These are phyloP conservation scores for Aspergillus leporis DNA, from an alignment of 495 filamentous ascomycete genomes.

Conservation along the genomic window DNA sequence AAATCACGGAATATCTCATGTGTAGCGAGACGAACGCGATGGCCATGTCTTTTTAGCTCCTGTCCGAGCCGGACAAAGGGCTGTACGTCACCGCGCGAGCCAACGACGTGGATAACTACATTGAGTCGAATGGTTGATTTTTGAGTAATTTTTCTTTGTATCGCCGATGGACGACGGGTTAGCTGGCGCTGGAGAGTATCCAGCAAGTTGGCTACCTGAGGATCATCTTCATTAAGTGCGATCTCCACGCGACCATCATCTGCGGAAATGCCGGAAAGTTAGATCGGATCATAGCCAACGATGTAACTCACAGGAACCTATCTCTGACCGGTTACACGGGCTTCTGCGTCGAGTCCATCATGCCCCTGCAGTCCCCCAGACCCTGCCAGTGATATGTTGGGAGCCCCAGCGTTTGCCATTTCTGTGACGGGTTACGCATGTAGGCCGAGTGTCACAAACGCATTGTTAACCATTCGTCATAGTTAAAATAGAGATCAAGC, in stretches of 20 bases:
- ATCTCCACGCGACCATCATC: slow-evolving; percentile 8
- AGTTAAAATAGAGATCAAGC: too few relatives aligned
- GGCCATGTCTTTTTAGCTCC: slow-evolving; percentile 64
- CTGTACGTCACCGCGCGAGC: slow-evolving; percentile 78
- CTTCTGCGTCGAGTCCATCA: slow-evolving; percentile 3
- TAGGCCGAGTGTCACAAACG: too few relatives aligned
- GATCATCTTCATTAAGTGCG: slow-evolving; percentile 1
- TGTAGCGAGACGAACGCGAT: slow-evolving; percentile 77
- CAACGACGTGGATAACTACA: slow-evolving; percentile 80
- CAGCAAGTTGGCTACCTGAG: background rate
- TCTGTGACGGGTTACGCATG: background rate
- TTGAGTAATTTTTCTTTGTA: slow-evolving; percentile 55
- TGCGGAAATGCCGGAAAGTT: background rate
- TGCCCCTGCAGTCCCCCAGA: background rate
- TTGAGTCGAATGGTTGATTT: slow-evolving; percentile 61
- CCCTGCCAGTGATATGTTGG: background rate
- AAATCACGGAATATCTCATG: slow-evolving; percentile 72
- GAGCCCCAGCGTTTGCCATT: background rate
- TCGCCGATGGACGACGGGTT: background rate
- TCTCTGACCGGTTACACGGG: slow-evolving; percentile 2
- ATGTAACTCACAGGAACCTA: background rate
- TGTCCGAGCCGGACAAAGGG: slow-evolving; percentile 72
- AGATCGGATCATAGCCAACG: background rate
- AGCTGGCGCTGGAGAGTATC: slow-evolving; percentile 1
- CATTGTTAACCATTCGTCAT: too few relatives aligned